Percentiles rank a stretch among this genome's conserved stretches.
Evolutionary conservation across 202 grass and related monocot genomes (phyloP).

Genomic region (Setaria viridis): DNA sequence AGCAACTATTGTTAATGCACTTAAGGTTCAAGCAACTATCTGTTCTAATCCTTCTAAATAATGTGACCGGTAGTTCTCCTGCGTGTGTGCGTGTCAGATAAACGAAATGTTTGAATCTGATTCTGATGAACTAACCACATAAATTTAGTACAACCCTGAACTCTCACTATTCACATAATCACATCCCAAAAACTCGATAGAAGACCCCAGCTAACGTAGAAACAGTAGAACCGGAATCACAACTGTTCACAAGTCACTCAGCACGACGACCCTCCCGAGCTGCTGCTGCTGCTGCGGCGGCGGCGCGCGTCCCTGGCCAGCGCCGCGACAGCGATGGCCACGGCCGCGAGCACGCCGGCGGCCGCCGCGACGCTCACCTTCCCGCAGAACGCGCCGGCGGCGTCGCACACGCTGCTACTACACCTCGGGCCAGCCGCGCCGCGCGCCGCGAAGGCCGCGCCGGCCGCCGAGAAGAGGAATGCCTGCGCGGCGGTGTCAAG

Average conservation of each 20-base stretch:
- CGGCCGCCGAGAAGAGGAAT: conserved; percentile 52
- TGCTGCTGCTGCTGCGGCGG: background rate
- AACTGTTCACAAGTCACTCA: background rate
- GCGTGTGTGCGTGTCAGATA: too few species aligned
- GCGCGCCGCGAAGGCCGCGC: conserved; percentile 37
- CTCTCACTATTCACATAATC: too few species aligned
- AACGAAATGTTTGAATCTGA: too few species aligned
- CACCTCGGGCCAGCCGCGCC: background rate
- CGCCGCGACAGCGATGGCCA: background rate
- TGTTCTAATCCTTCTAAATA: too few species aligned
- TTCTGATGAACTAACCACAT: too few species aligned
- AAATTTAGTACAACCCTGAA: too few species aligned
- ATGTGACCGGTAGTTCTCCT: too few species aligned
- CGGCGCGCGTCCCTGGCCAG: background rate
- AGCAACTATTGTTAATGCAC: too few species aligned
- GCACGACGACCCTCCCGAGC: background rate
- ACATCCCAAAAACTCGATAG: background rate
- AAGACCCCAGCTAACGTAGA: background rate
- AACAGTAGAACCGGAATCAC: too few species aligned
- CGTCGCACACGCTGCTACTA: background rate
- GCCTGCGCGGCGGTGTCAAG: conserved; percentile 41
- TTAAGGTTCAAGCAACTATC: too few species aligned
- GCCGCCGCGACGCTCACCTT: background rate
- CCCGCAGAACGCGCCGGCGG: conserved; percentile 9
- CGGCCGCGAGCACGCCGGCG: conserved; percentile 14